Percentiles rank a stretch among this genome's conserved stretches.
phyloP scores from a whole-genome alignment of 148 eudicot species.

The Rheum nobile region DNA sequence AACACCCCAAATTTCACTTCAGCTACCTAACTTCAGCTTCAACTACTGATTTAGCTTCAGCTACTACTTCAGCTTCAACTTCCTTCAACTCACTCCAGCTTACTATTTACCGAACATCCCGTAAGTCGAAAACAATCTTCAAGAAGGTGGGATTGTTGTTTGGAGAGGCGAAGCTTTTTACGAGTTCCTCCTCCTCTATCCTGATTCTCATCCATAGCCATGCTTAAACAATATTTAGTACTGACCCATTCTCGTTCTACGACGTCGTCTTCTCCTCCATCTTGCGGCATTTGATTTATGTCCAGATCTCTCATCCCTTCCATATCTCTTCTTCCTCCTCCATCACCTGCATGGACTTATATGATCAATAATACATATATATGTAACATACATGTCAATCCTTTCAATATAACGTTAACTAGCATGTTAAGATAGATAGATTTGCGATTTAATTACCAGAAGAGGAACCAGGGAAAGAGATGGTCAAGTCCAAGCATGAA shows the following conservation, averaged over 20 bases:
- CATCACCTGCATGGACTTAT: not conserved
- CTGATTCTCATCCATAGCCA: not conserved
- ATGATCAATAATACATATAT: not conserved
- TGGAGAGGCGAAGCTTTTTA: not conserved
- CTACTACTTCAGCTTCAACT: too few relatives aligned
- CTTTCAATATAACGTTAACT: too few relatives aligned
- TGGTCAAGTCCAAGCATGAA: not conserved
- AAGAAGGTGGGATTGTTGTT: not conserved
- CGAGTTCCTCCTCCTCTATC: not conserved
- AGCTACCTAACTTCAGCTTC: too few relatives aligned
- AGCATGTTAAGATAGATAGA: too few relatives aligned
- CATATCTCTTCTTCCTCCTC: not conserved
- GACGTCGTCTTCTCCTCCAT: not conserved
- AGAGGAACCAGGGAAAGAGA: not conserved
- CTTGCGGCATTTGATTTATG: not conserved
- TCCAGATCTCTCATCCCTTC: not conserved
- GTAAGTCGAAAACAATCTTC: not conserved
- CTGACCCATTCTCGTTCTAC: not conserved
- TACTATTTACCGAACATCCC: too few relatives aligned
- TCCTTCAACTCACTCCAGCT: too few relatives aligned
- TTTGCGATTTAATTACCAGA: not conserved
- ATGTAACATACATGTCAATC: too few relatives aligned
- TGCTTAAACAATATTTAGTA: not conserved
- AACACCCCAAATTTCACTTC: too few relatives aligned
- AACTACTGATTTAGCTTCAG: too few relatives aligned